Evolutionary conservation across 2,329 filamentous ascomycete genomes (phyloP), one percentile per base, ranked within the genome.

Genomic region (Pseudopithomyces chartarum): DNA sequence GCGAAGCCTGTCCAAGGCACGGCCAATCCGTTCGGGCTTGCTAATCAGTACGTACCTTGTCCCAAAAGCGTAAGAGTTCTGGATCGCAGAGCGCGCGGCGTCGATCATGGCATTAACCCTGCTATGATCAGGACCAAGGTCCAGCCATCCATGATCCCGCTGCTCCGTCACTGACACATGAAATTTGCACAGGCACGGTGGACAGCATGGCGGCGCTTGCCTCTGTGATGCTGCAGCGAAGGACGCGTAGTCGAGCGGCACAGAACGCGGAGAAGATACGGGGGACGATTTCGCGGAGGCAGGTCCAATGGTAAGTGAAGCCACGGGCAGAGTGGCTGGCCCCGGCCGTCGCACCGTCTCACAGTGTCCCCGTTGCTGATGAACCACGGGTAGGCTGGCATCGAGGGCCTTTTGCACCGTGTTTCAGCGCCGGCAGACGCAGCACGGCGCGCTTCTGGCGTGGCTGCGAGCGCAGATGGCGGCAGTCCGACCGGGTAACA

Each of bases 331-430:
- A 8, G 67, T 70, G 69, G 70, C 73, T 58, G 65, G 13, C 62
- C 61, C 54, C 49, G 49, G 57, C 46, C 54, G 66, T 71, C 59
- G 65, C 69, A 65, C 48, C 57, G 55, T 64, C 36, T 33, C 69
- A 65, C 48, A 57, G 55, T 64, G 26, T 33, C 22, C 23, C 38
- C 55, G 32, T 36, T 50, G 57, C 54, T 56, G 54, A 59, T 54
- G 53, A 59, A 64, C 60, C 57, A 59, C 57, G 60, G 36, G 63
- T 59, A 90, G 88, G 80, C 79, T 94, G 57, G 88, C 87, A 0
- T 86, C 87, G 50, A 80, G 81, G 26, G 91, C 92, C 5, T 96
- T 96, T 67, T 73, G 80, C 44, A 78, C 81, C 50, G 87, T 95
- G 26, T 80, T 97, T 65, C 73, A 75, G 46, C 83, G 81, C 64